phyloP scores from a whole-genome alignment of 768 basidiomycete species.

The Boletus rufocinnamomeus region DNA sequence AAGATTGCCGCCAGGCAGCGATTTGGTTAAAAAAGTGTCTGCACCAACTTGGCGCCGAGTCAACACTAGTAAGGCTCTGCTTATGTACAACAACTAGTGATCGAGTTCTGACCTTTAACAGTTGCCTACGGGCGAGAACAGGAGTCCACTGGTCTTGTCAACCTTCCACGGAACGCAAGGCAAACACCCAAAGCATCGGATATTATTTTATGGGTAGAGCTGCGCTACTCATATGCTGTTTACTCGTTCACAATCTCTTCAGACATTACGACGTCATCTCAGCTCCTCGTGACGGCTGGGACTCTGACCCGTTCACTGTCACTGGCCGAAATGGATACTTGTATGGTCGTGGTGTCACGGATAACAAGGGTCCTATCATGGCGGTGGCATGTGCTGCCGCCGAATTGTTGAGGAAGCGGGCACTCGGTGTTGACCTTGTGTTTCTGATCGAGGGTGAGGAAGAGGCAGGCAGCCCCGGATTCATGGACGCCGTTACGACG shows the following conservation, averaged over 20 bases:
- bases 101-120: constrained; percentile 30
- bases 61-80: constrained; percentile 57
- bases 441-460: constrained; percentile 96
- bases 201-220: constrained; percentile 87
- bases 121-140: constrained; percentile 75
- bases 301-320: constrained; percentile 79
- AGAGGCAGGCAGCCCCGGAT: constrained; percentile 90
- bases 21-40: constrained; percentile 91
- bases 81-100: neutral
- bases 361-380: constrained; percentile 95
- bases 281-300: constrained; percentile 75
- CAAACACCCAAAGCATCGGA: constrained; percentile 60
- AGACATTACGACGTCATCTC: constrained; percentile 98
- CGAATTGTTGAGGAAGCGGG: constrained; percentile 67
- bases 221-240: neutral
- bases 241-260: neutral
- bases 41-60: constrained; percentile 82
- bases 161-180: constrained; percentile 76
- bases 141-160: constrained; percentile 87
- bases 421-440: constrained; percentile 83
- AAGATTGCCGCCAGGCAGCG: constrained; percentile 92
- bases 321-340: constrained; percentile 85
- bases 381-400: constrained; percentile 90
- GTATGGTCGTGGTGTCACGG: constrained; percentile 89
- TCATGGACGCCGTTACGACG: constrained; percentile 70